Evolutionary conservation across 208 protist genomes (phyloP), one percentile per base, ranked within the genome.

Genomic region (Acanthamoeba sp.): DNA sequence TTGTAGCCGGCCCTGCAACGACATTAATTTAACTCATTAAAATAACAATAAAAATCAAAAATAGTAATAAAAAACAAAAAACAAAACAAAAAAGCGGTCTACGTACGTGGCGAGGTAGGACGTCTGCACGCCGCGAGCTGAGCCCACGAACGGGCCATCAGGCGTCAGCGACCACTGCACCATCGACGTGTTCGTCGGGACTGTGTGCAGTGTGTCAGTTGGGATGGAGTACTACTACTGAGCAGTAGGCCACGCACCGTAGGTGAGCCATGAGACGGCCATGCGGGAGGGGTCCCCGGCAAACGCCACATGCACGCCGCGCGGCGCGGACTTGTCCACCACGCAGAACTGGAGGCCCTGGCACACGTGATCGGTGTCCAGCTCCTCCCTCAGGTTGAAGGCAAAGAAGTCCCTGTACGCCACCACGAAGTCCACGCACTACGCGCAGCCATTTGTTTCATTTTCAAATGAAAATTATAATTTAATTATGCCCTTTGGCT

Each of bases 231-330:
- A 84, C 0, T 10, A 84, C 45, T 16, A 5, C 5, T n/a, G 16
- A 38, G 27, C 12, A 9, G 36, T 52, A n/a, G 20, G 22, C 40
- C 22, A 59, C 10, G 50, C 29, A 90, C 84, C 50, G 24, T 90
- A 69, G 52, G 84, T 90, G 34, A 59, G 55, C 84, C 84, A 90
- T 12, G 84, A 90, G 34, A 90, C 84, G 36, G 84, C 50, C 84
- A 90, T 90, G 55, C 84, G 84, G 32, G 84, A 71, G 55, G 84
- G 27, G 27, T 59, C 84, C 27, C 84, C 84, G 3, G 29, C 84
- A 29, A 90, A 90, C 40, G 84, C 52, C 16, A 90, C 20, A 27
- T 90, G 84, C 12, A 90, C 84, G 50, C 40, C 40, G 24, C 73
- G 73, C 24, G 73, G 73, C 5, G 22, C 29, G 29, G 73, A 55